Evolutionary conservation across 208 protist species (phyloP).

Genomic region (Endotrypanum monterogeii): DNA sequence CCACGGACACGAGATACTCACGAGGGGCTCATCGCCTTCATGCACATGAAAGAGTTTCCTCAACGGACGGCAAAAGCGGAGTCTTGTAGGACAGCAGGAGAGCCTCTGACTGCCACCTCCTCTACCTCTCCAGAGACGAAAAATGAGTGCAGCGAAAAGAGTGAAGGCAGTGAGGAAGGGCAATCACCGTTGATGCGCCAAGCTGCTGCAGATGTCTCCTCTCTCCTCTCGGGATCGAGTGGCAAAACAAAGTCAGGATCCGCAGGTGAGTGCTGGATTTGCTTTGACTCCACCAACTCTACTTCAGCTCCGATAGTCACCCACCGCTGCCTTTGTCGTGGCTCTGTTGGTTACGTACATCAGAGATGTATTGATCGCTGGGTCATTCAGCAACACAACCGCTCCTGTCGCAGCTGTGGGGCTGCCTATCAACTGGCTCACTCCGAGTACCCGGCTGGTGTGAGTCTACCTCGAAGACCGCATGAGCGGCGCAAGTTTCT

Average conservation of each 20-base stretch:
- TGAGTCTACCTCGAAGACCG: constrained; percentile 13
- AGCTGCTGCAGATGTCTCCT: not conserved
- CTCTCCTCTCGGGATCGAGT: not conserved
- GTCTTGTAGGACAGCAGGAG: not conserved
- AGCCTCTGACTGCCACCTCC: not conserved
- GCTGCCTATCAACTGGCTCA: constrained; percentile 48
- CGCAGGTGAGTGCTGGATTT: constrained; percentile 69
- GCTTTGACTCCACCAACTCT: constrained; percentile 39
- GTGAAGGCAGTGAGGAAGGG: not conserved
- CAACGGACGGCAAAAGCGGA: not conserved
- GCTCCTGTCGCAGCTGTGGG: constrained; percentile 55
- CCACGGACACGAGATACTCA: constrained; percentile 4
- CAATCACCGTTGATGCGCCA: not conserved
- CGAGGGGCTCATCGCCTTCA: not conserved
- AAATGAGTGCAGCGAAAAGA: not conserved
- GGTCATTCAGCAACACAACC: constrained; percentile 56
- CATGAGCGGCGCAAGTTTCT: constrained; percentile 21
- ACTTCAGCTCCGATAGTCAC: constrained; percentile 51
- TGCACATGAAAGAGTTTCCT: constrained; percentile 1
- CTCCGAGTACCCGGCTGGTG: constrained; percentile 21
- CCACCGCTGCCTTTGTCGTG: constrained; percentile 58
- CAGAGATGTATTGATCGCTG: constrained; percentile 71
- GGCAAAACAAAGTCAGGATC: not conserved
- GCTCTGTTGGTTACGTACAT: constrained; percentile 65
- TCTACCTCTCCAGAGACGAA: not conserved